Conservation (phyloP, 1,139 yeast species). For the Sugiyamaella novakii region DNA sequence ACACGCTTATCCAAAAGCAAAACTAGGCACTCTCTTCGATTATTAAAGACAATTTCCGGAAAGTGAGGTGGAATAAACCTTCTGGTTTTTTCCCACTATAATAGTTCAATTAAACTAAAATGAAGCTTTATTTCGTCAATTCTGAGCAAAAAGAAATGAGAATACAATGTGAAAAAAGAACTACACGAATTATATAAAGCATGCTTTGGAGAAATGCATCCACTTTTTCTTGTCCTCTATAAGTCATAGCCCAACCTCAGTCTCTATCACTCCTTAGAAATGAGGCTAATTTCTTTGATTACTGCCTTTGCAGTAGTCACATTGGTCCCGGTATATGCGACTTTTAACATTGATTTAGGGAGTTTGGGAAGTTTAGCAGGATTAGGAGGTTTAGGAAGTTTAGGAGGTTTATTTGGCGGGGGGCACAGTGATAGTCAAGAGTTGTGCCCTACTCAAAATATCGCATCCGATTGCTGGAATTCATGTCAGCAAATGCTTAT, state of each 20-base stretch:
- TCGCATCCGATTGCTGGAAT: conserved; percentile 31
- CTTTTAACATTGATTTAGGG: too few species aligned
- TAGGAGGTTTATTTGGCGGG: too few species aligned
- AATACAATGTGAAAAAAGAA: conserved; percentile 1
- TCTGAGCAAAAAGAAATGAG: conserved; percentile 7
- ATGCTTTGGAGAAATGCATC: too few species aligned
- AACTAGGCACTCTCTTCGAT: too few species aligned
- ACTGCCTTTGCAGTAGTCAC: conserved; percentile 12
- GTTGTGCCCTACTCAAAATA: conserved; percentile 12
- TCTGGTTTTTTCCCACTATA: not conserved
- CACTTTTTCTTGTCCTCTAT: too few species aligned
- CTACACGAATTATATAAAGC: not conserved
- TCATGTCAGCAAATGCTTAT: conserved; percentile 31
- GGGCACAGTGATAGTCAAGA: conserved; percentile 13
- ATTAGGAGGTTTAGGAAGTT: too few species aligned
- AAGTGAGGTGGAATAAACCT: not conserved
- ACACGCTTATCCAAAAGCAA: too few species aligned
- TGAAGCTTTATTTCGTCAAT: not conserved
- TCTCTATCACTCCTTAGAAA: conserved; percentile 13
- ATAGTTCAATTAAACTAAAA: conserved; percentile 14
- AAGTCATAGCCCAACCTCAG: too few species aligned
- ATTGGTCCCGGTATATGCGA: conserved; percentile 9
- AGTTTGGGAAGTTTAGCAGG: too few species aligned
- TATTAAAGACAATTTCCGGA: too few species aligned
- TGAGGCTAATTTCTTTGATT: conserved; percentile 11